Evolutionary conservation across 768 basidiomycete species (phyloP).

Genomic region (Leccinum sublutescens): DNA sequence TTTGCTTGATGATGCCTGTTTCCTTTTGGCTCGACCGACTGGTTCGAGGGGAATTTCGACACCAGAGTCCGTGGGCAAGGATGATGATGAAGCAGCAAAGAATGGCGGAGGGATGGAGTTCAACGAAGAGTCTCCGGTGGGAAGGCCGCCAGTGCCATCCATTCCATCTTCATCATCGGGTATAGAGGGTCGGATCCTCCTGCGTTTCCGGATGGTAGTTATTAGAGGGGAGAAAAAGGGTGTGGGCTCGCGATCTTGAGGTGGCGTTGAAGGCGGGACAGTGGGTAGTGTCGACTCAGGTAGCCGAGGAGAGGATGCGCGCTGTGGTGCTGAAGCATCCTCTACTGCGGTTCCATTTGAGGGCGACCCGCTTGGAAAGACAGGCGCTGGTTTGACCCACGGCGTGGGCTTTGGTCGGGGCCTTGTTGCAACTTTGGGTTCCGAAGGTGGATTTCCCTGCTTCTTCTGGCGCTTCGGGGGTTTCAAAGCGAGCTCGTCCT

Average conservation of each 20-base stretch:
- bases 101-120: slow-evolving; percentile 41
- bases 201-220: slow-evolving; percentile 25
- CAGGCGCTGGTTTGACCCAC: slow-evolving; percentile 15
- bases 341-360: slow-evolving; percentile 7
- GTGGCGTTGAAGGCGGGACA: slow-evolving; percentile 24
- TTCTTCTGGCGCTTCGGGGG: slow-evolving; percentile 32
- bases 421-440: slow-evolving; percentile 27
- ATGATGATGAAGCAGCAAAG: slow-evolving; percentile 47
- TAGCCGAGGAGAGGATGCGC: slow-evolving; percentile 29
- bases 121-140: neutral
- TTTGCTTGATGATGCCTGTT: slow-evolving; percentile 14
- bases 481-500: slow-evolving; percentile 38
- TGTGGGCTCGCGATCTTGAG: slow-evolving; percentile 21
- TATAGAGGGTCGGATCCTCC: slow-evolving; percentile 14
- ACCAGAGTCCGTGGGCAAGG: slow-evolving; percentile 26
- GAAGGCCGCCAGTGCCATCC: slow-evolving; percentile 6
- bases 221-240: slow-evolving; percentile 27
- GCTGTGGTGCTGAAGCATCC: slow-evolving; percentile 33
- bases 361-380: slow-evolving; percentile 20
- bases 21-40: slow-evolving; percentile 12
- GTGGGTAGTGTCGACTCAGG: slow-evolving; percentile 35
- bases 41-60: slow-evolving; percentile 24
- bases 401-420: slow-evolving; percentile 27
- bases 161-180: slow-evolving; percentile 15
- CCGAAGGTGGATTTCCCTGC: slow-evolving; percentile 27